Conservation (phyloP, 176 grass and related monocot species). For the Oryza glaberrima region DNA sequence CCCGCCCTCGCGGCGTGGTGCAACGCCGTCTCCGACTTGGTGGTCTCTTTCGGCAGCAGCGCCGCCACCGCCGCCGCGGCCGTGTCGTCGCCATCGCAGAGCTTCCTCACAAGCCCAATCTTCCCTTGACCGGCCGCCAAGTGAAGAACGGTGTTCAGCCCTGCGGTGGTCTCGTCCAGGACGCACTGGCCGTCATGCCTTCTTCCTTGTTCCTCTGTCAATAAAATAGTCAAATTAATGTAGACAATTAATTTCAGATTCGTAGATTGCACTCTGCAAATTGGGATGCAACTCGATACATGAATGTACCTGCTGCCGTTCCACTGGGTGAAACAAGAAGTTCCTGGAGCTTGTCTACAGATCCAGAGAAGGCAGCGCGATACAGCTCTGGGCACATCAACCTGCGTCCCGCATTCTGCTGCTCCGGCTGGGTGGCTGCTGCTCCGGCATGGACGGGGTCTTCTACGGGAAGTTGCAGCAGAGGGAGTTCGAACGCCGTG, state of each 20-base stretch:
- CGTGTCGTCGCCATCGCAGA: neutral
- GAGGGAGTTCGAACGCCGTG: neutral
- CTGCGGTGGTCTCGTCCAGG: neutral
- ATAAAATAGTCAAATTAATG: too few relatives aligned
- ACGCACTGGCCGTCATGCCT: neutral
- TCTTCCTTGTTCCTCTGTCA: neutral
- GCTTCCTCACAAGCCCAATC: neutral
- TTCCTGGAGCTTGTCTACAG: neutral
- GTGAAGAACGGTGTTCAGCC: slow-evolving; percentile 22
- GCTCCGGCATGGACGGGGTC: neutral
- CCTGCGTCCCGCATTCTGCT: neutral
- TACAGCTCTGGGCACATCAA: neutral
- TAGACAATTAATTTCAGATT: neutral
- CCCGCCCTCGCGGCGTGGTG: slow-evolving; percentile 18
- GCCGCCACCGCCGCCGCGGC: too few relatives aligned
- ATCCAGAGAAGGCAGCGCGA: neutral
- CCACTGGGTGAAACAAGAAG: neutral
- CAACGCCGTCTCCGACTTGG: slow-evolving; percentile 15
- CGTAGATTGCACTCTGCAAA: too few relatives aligned
- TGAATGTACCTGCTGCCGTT: too few relatives aligned
- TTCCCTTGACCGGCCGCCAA: neutral
- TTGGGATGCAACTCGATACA: neutral
- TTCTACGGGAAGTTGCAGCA: neutral
- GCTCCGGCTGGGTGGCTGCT: neutral
- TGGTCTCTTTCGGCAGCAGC: neutral